These are phyloP conservation scores for Termitomyces sp. DNA, from an alignment of 1,284 basidiomycete species.

Conservation along the genomic window DNA sequence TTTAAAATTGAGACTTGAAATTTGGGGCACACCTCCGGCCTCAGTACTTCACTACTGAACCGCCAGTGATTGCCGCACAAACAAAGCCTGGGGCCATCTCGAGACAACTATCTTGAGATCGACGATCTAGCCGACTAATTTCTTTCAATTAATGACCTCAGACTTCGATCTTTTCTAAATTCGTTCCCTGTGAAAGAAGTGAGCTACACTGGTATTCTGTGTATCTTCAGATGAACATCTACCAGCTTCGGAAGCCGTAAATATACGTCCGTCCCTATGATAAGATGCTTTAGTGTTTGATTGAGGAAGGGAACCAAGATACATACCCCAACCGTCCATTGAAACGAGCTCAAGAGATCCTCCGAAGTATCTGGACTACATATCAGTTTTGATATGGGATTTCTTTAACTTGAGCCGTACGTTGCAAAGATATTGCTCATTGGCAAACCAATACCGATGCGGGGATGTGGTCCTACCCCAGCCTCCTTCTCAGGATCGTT, in stretches of 20 bases:
- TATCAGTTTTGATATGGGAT: neutral
- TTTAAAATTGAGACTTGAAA: neutral
- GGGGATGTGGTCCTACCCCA: constrained; percentile 48
- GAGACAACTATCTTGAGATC: neutral
- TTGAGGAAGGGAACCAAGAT: neutral
- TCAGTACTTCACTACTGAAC: neutral
- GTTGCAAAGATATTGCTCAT: constrained; percentile 85
- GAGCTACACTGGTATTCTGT: constrained; percentile 1
- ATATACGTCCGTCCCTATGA: constrained; percentile 74
- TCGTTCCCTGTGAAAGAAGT: constrained; percentile 57
- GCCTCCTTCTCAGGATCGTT: constrained; percentile 40
- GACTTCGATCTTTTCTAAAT: constrained; percentile 77
- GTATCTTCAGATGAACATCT: constrained; percentile 24
- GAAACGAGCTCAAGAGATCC: constrained; percentile 79
- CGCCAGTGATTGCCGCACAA: neutral
- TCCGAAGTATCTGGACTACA: constrained; percentile 63
- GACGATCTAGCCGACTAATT: neutral
- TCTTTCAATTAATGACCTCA: constrained; percentile 23
- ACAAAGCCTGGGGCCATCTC: neutral
- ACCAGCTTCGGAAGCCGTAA: constrained; percentile 78
- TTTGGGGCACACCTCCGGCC: neutral
- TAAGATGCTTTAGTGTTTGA: constrained; percentile 4
- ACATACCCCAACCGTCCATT: constrained; percentile 76
- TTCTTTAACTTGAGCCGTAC: constrained; percentile 33
- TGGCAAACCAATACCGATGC: constrained; percentile 75